Evolutionary conservation across 2,329 filamentous ascomycete species (phyloP).

Genomic region (Chrysoporthe deuterocubensis): DNA sequence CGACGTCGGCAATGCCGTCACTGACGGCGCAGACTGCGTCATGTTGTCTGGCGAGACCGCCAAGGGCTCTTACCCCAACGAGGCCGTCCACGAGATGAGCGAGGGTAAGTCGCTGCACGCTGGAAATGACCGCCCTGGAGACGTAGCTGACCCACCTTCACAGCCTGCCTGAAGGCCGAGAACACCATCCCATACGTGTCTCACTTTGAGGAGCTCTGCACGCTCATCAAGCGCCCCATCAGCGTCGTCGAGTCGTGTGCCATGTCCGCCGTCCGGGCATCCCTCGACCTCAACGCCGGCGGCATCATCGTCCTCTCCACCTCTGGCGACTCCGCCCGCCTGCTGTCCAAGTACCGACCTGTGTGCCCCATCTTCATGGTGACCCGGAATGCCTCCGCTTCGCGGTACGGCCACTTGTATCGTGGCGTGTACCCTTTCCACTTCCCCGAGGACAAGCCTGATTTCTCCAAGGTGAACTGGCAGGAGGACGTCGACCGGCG

Average conservation of each 20-base stretch:
- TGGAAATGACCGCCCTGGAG: no score
- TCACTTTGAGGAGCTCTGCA: constrained; percentile 93
- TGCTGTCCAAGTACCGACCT: constrained; percentile 97
- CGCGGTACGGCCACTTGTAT: constrained; percentile 92
- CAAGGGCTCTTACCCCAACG: constrained; percentile 92
- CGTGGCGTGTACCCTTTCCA: constrained; percentile 98
- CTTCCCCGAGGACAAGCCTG: constrained; percentile 90
- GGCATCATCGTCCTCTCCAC: constrained; percentile 96
- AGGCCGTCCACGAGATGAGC: constrained; percentile 97
- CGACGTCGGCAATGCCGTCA: constrained; percentile 96
- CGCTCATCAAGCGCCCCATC: constrained; percentile 80
- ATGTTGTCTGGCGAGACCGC: constrained; percentile 99
- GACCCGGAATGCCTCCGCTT: constrained; percentile 81
- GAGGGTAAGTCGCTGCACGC: constrained; percentile 56
- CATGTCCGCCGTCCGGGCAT: constrained; percentile 95
- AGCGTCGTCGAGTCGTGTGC: constrained; percentile 90
- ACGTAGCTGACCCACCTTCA: background rate
- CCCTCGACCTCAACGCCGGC: constrained; percentile 93
- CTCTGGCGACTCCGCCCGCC: constrained; percentile 90
- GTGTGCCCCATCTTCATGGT: constrained; percentile 99
- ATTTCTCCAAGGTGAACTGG: constrained; percentile 93
- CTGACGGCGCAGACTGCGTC: constrained; percentile 97
- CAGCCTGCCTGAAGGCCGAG: constrained; percentile 87
- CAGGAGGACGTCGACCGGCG: constrained; percentile 98
- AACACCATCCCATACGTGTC: constrained; percentile 96